Base-by-base conservation (phyloP, 305 asterid species). In the Solanum hybrid region DNA sequence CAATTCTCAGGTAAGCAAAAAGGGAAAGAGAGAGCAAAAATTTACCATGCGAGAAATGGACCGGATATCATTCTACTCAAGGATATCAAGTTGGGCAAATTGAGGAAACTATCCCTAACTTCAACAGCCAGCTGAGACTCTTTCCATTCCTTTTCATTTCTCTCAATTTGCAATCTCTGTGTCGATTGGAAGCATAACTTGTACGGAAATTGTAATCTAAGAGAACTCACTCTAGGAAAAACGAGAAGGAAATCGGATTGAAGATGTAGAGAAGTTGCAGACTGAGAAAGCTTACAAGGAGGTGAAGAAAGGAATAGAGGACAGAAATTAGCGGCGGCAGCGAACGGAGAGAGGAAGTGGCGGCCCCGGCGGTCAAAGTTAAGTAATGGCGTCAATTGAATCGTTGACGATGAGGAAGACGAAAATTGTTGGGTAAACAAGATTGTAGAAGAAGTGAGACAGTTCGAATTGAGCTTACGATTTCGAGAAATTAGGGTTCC, bases 1-100 rank as follows among this genome's bases (percentile, higher is more conserved):
- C 33, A 79, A 79, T 79, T 79, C 65, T n/a, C 4, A 24, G 79
- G 14, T 20, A 89, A 34, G 45, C 38, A 70, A 26, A 33, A 38
- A 26, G 39, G 26, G 51, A 20, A 65, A 41, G 89, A 78, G 13
- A 65, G 13, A 45, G 39, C 10, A 34, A 51, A 76, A 89, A 87
- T 78, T n/a, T 95, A 97, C 99, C 99, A 97, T 90, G 96, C 98
- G 72, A 97, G 95, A 91, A 96, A 80, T 36, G 99, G 99, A 45
- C 99, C 99, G n/a, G 98, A 96, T 24, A 96, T 95, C 96, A 97
- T 79, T 91, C 99, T 93, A 45, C 93, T 87, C 90, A 97, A 91
- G 7, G 99, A 97, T 68, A 97, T 94, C 41, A 91, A 96, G 91
- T 97, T 97, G 1, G 99, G 98, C 70, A 95, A 89, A 89, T 97